Evolutionary conservation across 768 basidiomycete species (phyloP), one percentile per base, ranked within the genome.

Genomic region (Daedalea quercina): DNA sequence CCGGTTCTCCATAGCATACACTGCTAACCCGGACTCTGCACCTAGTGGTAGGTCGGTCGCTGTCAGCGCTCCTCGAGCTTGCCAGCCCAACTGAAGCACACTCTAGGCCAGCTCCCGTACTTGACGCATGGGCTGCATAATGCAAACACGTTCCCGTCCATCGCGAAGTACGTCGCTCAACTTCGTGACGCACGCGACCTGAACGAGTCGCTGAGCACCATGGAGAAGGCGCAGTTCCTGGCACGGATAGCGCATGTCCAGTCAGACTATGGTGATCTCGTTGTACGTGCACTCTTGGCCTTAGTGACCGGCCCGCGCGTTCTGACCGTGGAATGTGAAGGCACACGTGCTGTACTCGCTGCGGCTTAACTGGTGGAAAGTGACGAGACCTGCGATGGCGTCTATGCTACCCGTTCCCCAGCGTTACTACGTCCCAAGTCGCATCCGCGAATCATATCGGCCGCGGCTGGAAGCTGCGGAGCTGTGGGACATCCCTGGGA

Each of bases 191-290:
- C 59, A 24, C 54, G 66, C 19, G 70, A 79, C 63, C 66, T 83
- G 25, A 84, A 87, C 63, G 72, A 61, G 11, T 62, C 67, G 33
- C 69, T 89, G 17, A 71, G 60, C 33, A 48, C 67, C 12, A 55
- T 58, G 11, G 77, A 89, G 61, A 77, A 68, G 44, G 74, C 85
- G 0, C 75, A 82, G 63, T 71, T 67, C 47, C 69, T 70, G 0
- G 88, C 87, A 1, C 84, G 87, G 77, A 71, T 70, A 40, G 76
- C 84, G 1, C 87, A 90, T 63, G 67, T 81, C 8, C 83, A 86
- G 56, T 69, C 81, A 8, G 74, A 80, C 51, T 65, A 90, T 22
- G 87, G 87, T 9, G 81, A 87, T 62, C 66, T 92, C 13, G 74
- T 87, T 48, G 90, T 91, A 66, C 63, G 85, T 31, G 24, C 11